These are phyloP conservation scores for Panellus pusillus DNA, from an alignment of 768 basidiomycete species.

Conservation along the genomic window DNA sequence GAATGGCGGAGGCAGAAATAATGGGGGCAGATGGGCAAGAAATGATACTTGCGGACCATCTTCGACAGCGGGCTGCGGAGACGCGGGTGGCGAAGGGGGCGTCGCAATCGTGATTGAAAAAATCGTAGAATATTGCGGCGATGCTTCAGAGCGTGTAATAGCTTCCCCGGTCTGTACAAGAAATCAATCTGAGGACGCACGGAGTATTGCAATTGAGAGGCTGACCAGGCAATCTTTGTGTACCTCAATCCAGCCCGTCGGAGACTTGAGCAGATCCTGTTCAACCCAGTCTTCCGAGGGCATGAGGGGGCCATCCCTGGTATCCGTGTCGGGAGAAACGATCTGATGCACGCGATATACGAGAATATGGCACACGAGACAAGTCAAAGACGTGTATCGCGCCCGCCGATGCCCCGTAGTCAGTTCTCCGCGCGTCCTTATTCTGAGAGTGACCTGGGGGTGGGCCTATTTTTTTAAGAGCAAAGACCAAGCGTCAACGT, in stretches of 20 bases:
- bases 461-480: slow-evolving; percentile 47
- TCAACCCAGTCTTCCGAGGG: slow-evolving; percentile 80
- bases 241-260: slow-evolving; percentile 74
- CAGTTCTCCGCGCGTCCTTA: slow-evolving; percentile 45
- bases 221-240: slow-evolving; percentile 67
- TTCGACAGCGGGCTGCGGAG: slow-evolving; percentile 26
- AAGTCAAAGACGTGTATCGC: slow-evolving; percentile 66
- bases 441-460: slow-evolving; percentile 69
- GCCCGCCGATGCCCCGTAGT: slow-evolving; percentile 48
- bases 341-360: slow-evolving; percentile 72
- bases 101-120: slow-evolving; percentile 50
- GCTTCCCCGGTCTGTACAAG: slow-evolving; percentile 38
- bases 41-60: slow-evolving; percentile 31
- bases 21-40: slow-evolving; percentile 54
- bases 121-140: slow-evolving; percentile 41
- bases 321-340: slow-evolving; percentile 56
- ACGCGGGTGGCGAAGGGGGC: slow-evolving; percentile 25
- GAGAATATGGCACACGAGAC: slow-evolving; percentile 62
- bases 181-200: slow-evolving; percentile 3
- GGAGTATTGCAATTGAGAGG: slow-evolving; percentile 19
- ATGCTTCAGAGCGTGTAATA: slow-evolving; percentile 38
- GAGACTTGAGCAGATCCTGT: slow-evolving; percentile 65
- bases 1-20: slow-evolving; percentile 78
- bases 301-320: slow-evolving; percentile 62
- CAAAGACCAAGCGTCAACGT: slow-evolving; percentile 11